Evolutionary conservation across 176 grass and related monocot genomes (phyloP), one percentile per base, ranked within the genome.

Genomic region (Aegilops speltoides): DNA sequence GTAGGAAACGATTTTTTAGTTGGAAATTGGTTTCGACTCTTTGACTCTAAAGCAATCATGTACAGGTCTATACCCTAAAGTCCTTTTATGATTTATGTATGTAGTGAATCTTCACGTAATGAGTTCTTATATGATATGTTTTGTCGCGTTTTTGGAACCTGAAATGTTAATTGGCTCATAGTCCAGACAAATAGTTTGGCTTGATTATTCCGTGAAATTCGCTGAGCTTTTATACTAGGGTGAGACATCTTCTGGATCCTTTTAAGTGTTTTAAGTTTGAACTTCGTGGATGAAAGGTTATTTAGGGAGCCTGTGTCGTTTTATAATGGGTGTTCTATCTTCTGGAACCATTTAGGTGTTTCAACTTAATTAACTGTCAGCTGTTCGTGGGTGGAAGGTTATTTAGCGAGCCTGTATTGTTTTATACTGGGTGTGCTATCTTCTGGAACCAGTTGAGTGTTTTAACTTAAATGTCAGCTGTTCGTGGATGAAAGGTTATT

Each of bases 51-150:
- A 68, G 54, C 22, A 71, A 87, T 82, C 20, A 8, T 89, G 87
- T 90, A 86, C 85, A 90, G 23, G 85, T 69, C 81, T 89, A 64
- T 52, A 73, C 76, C 82, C 25, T 77, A 16, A 56, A 77, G 46
- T 77, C 38, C 74, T 4, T 28, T 28, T 87, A 67, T 32, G 15
- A 81, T 73, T 60, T 86, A 75, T 68, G 10, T 72, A 75, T 70
- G 79, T 60, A 77, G 31, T 63, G 15, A 73, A 88, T 45, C 34
- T 80, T 84, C 73, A 17, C 73, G 32, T 76, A 38, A 88, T 2
- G 45, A 83, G 16, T 34, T 89, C 72, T 28, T 75, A 22, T 57
- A 22, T 54, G 16, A 22, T 57, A 8, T 59, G 54, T 54, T 17
- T 54, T 54, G 50, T 54, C 50, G 16, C 6, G 8, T 19, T 33